Base-by-base conservation (phyloP, 2,329 filamentous ascomycete genomes). In the Graphilbum fragrans region DNA sequence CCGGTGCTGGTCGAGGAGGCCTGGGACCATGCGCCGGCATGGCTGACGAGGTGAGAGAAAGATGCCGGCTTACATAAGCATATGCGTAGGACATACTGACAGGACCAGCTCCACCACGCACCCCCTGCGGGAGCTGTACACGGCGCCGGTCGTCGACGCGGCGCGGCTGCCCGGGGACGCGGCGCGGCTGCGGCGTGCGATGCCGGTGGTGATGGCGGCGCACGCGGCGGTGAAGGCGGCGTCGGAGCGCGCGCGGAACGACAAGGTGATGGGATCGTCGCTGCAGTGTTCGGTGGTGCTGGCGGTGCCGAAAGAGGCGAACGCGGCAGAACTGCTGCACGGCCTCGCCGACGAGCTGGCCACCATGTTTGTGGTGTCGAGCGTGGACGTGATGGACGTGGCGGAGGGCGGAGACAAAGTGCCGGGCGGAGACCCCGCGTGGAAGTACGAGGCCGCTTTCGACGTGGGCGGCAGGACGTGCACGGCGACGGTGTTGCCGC, bases 1-100 rank as follows among this genome's bases (percentile, higher is more conserved):
- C 90, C 90, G 1, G 59, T 88, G 32, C 70, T 96, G 4, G 82
- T 95, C 1, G 85, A 94, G 55, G 90, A 96, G 61, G 81, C 82
- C 1, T 94, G 86, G 86, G 78, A 81, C 41, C 75, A 87, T 58
- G 72, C 80, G 4, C 85, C 88, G 0, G 59, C 65, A 10, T 72
- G 69, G 58, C 72, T 92, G 58, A 71, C 70, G 39, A 55, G 66
- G 19, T 49, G 34, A 37, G 47, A 39, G 63, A 69, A n/a, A 32
- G 53, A 42, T 60, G 66, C 53, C 50, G 65, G 62, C 40, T 36
- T 8, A n/a, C n/a, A n/a, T n/a, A n/a, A n/a, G n/a, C n/a, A n/a
- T n/a, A n/a, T n/a, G n/a, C n/a, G 25, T 27, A 8, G 25, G 25
- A 27, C 8, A 27, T 12, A 12, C 21, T 10, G 9, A 22, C 32